phyloP scores from a whole-genome alignment of 2,329 filamentous ascomycete species.

The Monosporascus sp. region DNA sequence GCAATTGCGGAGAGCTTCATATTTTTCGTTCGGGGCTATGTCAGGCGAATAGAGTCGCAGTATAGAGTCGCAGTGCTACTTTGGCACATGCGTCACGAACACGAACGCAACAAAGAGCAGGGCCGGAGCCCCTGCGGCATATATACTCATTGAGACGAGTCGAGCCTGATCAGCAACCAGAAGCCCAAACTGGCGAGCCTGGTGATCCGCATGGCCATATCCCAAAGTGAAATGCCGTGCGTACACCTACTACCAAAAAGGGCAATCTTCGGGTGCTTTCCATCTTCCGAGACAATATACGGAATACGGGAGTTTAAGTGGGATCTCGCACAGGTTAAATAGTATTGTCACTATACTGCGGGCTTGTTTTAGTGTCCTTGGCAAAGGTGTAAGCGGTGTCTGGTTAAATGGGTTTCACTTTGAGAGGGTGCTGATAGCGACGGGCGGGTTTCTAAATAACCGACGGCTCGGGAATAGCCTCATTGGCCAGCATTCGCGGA shows the following conservation, averaged over 20 bases:
- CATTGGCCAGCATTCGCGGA: neutral
- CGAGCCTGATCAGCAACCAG: neutral
- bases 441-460: neutral
- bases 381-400: neutral
- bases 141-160: neutral
- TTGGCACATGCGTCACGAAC: neutral
- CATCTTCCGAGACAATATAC: neutral
- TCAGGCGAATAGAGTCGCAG: neutral
- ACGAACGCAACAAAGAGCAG: neutral
- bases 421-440: neutral
- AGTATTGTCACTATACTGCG: neutral
- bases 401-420: neutral
- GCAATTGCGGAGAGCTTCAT: slow-evolving; percentile 35
- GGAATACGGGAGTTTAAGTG: neutral
- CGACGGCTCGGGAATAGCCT: neutral
- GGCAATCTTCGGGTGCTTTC: neutral
- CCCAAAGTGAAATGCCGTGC: neutral
- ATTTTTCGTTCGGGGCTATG: slow-evolving; percentile 1
- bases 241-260: neutral
- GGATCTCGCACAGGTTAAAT: too few relatives aligned
- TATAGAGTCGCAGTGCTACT: neutral
- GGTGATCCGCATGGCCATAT: neutral
- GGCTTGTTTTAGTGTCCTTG: neutral
- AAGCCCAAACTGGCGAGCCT: neutral
- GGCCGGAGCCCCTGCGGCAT: neutral